Evolutionary conservation across 1,284 basidiomycete genomes (phyloP).

Genomic region (Chalciporus sp.): DNA sequence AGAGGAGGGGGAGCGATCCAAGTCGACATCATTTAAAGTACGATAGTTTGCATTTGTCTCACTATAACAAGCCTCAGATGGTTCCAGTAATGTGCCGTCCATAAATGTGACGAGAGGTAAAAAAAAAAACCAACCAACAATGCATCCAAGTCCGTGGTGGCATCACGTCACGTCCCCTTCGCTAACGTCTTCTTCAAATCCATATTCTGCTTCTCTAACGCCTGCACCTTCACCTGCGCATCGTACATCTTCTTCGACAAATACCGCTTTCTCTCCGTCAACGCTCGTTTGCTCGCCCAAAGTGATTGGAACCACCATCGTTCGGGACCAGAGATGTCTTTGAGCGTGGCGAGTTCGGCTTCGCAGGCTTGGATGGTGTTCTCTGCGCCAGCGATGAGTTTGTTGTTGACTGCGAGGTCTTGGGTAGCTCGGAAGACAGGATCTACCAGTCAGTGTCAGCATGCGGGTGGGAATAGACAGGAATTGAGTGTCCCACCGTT

Average conservation of each 20-base stretch:
- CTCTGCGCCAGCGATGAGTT: constrained; percentile 69
- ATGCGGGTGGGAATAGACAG: background rate
- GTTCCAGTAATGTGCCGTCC: background rate
- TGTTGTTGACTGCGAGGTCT: constrained; percentile 80
- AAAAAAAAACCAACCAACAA: background rate
- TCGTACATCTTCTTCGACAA: constrained; percentile 76
- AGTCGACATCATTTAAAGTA: too few species aligned
- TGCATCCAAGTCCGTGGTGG: background rate
- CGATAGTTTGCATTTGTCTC: too few species aligned
- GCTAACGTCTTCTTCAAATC: constrained; percentile 66
- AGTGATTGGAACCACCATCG: constrained; percentile 41
- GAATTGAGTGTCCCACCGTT: constrained; percentile 52
- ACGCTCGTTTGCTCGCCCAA: constrained; percentile 53
- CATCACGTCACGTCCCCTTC: constrained; percentile 26
- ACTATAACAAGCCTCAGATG: background rate
- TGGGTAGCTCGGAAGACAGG: constrained; percentile 80
- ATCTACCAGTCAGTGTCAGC: constrained; percentile 47
- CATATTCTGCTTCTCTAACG: constrained; percentile 67
- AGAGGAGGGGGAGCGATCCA: too few species aligned
- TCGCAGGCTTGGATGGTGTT: constrained; percentile 72
- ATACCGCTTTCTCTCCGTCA: constrained; percentile 67
- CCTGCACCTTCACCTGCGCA: constrained; percentile 67
- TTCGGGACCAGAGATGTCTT: constrained; percentile 55
- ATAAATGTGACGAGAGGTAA: background rate
- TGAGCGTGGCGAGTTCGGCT: constrained; percentile 70